These are phyloP conservation scores for Vanilla planifolia DNA, from an alignment of 106 monocot species.

Conservation along the genomic window DNA sequence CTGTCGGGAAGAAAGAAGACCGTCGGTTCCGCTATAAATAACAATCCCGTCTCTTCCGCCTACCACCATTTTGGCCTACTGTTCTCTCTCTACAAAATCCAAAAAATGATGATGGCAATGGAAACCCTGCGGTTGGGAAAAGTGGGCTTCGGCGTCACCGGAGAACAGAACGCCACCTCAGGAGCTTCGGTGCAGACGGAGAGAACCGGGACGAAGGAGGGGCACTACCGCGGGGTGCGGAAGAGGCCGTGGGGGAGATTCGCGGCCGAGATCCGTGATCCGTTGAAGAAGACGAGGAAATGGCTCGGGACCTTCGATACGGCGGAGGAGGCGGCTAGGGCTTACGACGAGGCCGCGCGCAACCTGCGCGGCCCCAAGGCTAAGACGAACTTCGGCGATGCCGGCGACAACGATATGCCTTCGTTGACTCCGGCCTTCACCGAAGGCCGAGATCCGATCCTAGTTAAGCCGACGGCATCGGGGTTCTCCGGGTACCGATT, in stretches of 20 bases:
- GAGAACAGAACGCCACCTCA: background rate
- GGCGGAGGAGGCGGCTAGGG: constrained; percentile 61
- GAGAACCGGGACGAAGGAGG: no score
- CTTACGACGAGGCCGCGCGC: constrained; percentile 69
- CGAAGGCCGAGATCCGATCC: constrained; percentile 12
- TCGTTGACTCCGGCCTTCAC: constrained; percentile 12
- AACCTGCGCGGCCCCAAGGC: constrained; percentile 53
- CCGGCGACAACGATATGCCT: background rate
- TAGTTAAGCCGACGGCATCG: background rate
- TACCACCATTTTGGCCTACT: no score
- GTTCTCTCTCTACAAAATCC: no score
- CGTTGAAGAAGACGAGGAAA: constrained; percentile 53
- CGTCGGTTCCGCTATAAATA: constrained; percentile 35
- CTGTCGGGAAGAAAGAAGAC: constrained; percentile 49
- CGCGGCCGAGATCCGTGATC: no score
- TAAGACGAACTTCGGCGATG: constrained; percentile 43
- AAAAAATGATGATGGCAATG: constrained; percentile 3
- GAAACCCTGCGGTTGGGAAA: constrained; percentile 6
- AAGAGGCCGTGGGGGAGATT: no score
- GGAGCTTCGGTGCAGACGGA: background rate
- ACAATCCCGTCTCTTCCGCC: background rate
- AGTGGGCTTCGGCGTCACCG: background rate
- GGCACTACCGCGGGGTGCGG: no score
- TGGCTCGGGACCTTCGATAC: constrained; percentile 81
- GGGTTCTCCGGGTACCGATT: constrained; percentile 26